Percentiles rank a stretch among this genome's conserved stretches.
Evolutionary conservation across 2,329 filamentous ascomycete genomes (phyloP).

Genomic region (Eutypa lata): DNA sequence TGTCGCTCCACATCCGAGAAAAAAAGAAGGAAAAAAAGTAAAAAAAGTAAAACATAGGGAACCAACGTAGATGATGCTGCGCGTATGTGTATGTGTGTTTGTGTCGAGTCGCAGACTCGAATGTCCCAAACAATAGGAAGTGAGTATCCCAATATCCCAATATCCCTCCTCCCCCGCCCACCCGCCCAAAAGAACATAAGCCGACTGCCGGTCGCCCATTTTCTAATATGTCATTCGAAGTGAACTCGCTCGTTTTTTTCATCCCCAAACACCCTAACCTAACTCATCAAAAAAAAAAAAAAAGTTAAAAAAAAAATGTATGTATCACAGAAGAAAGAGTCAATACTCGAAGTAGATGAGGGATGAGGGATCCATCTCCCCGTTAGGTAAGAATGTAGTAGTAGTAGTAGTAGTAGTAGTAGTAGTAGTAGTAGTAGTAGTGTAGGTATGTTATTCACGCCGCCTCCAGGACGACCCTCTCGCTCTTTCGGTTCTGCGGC

Average conservation of each 20-base stretch:
- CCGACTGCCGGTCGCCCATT: no score
- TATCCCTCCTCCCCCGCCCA: not conserved
- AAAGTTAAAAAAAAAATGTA: no score
- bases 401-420: no score
- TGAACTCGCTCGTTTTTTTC: no score
- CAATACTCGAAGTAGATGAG: no score
- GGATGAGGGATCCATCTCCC: no score
- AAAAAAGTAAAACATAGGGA: constrained; percentile 5
- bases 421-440: no score
- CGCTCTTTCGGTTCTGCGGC: constrained; percentile 47
- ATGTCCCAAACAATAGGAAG: not conserved
- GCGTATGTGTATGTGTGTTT: not conserved
- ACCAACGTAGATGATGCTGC: no score
- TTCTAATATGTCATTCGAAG: no score
- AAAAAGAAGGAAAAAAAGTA: no score
- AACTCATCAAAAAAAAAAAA: not conserved
- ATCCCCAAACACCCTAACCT: not conserved
- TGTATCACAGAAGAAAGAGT: no score
- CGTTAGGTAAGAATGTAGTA: no score
- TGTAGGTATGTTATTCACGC: constrained; percentile 29
- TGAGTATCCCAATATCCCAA: not conserved
- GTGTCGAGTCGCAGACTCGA: not conserved
- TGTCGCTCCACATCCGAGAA: not conserved
- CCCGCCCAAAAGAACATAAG: not conserved
- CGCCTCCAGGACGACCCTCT: constrained; percentile 50